Evolutionary conservation across 129 eudicot species (phyloP).

Genomic region (Lonicera japonica): DNA sequence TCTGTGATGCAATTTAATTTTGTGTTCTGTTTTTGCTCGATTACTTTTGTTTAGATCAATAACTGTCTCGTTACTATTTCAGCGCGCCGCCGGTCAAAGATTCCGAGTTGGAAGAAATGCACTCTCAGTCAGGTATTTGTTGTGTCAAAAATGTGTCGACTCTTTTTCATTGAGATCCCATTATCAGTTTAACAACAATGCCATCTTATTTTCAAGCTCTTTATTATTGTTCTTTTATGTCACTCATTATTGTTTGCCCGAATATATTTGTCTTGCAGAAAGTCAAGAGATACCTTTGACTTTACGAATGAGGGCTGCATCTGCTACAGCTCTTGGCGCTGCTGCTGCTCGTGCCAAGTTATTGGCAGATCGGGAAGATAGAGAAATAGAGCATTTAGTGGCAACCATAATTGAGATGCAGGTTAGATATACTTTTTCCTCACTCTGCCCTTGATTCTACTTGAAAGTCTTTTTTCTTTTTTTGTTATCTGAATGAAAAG

Average conservation of each 20-base stretch:
- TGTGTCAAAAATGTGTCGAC: not conserved
- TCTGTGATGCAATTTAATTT: no score
- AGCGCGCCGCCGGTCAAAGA: slow-evolving; percentile 39
- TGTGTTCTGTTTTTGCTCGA: not conserved
- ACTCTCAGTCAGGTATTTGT: slow-evolving; percentile 44
- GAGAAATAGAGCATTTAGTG: slow-evolving; percentile 60
- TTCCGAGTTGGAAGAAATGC: slow-evolving; percentile 30
- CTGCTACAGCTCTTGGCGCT: slow-evolving; percentile 88
- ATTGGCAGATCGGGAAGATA: slow-evolving; percentile 88
- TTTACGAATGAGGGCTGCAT: slow-evolving; percentile 77
- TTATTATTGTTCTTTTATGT: not conserved
- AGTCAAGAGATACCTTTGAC: slow-evolving; percentile 43
- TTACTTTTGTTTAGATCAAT: not conserved
- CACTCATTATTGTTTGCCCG: not conserved
- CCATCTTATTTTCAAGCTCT: no score
- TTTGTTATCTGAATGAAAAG: not conserved
- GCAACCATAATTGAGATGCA: slow-evolving; percentile 63
- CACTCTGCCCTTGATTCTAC: not conserved
- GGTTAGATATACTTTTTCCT: slow-evolving; percentile 31
- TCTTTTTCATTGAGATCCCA: not conserved
- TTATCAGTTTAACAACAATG: not conserved
- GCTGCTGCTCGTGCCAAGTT: slow-evolving; percentile 92
- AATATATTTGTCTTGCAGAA: slow-evolving; percentile 31
- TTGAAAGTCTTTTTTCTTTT: not conserved
- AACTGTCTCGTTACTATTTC: slow-evolving; percentile 6